A percentile compares a stretch with the other conserved stretches of the same genome.
Evolutionary conservation across 768 basidiomycete species (phyloP).

Genomic region (Russula ochroleuca): DNA sequence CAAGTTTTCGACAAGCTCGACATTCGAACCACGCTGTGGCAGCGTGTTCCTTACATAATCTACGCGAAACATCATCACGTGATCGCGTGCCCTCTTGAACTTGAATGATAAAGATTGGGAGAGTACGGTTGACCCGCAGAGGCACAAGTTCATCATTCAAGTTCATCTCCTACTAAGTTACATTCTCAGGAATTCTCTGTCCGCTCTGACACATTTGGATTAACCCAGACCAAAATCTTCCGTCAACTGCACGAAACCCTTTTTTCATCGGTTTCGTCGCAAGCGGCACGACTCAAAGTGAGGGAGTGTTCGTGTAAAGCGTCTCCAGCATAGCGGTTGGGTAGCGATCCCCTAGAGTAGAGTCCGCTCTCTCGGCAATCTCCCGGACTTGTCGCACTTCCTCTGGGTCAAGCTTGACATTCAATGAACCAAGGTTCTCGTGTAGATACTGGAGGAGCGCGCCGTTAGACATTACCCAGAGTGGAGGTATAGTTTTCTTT

Average conservation of each 20-base stretch:
- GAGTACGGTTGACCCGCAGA: too few relatives aligned
- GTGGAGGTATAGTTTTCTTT: too few relatives aligned
- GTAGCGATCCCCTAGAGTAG: slow-evolving; percentile 19
- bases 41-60: slow-evolving; percentile 20
- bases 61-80: neutral
- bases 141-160: too few relatives aligned
- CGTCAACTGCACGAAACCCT: neutral
- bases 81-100: too few relatives aligned
- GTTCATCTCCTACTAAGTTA: too few relatives aligned
- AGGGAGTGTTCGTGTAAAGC: slow-evolving; percentile 10
- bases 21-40: slow-evolving; percentile 11
- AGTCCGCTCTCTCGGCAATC: slow-evolving; percentile 19
- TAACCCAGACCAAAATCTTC: neutral
- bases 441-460: slow-evolving; percentile 10
- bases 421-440: slow-evolving; percentile 20
- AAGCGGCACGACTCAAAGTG: slow-evolving; percentile 4
- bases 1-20: neutral
- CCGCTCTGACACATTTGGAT: neutral
- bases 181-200: neutral
- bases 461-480: neutral
- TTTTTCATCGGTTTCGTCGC: neutral
- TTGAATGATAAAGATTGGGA: too few relatives aligned
- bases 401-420: slow-evolving; percentile 18
- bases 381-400: slow-evolving; percentile 17
- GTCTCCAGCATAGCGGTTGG: slow-evolving; percentile 8